phyloP scores from a whole-genome alignment of 805 yeast species.

The Starmerella tilneyi region DNA sequence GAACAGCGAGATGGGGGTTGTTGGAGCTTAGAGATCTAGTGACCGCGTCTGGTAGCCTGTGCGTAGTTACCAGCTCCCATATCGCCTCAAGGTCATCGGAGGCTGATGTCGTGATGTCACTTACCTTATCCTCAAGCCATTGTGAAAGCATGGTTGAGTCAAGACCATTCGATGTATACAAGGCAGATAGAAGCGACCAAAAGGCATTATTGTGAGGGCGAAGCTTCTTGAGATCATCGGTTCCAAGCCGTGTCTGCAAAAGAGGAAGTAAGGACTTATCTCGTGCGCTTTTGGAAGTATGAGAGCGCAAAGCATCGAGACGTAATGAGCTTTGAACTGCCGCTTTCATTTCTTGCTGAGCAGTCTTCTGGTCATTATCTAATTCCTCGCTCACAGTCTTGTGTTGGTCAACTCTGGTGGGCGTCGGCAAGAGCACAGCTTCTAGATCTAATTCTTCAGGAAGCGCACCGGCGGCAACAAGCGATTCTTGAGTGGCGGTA shows the following conservation, averaged over 20 bases:
- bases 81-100: constrained; percentile 38
- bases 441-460: neutral
- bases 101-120: constrained; percentile 35
- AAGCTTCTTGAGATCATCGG: constrained; percentile 2
- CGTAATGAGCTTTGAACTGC: neutral
- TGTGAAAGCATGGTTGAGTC: constrained; percentile 1
- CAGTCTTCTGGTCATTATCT: neutral
- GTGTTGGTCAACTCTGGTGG: neutral
- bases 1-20: constrained; percentile 59
- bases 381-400: no score
- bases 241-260: constrained; percentile 11
- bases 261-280: constrained; percentile 13
- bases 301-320: neutral
- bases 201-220: neutral
- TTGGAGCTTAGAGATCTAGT: constrained; percentile 48
- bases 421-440: neutral
- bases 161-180: neutral
- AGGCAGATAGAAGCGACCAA: constrained; percentile 13
- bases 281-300: neutral
- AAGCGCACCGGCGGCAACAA: neutral
- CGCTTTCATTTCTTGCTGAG: neutral
- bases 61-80: constrained; percentile 37
- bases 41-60: constrained; percentile 54
- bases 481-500: constrained; percentile 1
- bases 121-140: constrained; percentile 42